These are phyloP conservation scores for Calonectria pauciramosa DNA, from an alignment of 2,329 filamentous ascomycete genomes.

Conservation along the genomic window DNA sequence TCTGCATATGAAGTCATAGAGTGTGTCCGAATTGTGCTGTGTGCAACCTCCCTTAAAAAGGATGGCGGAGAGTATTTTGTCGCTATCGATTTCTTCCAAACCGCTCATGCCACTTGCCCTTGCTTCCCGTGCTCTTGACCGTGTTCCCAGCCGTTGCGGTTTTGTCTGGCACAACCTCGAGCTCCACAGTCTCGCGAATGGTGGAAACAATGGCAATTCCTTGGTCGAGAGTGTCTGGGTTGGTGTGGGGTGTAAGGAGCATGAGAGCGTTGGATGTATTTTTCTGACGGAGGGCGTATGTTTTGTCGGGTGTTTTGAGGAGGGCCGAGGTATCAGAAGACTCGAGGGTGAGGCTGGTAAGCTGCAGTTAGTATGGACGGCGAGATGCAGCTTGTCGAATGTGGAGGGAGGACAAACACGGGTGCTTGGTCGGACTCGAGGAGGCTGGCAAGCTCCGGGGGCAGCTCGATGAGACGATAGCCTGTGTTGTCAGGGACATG, in stretches of 20 bases:
- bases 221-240: conserved; percentile 41
- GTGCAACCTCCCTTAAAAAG: not conserved
- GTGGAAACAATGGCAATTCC: conserved; percentile 66
- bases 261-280: conserved; percentile 78
- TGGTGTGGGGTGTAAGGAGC: conserved; percentile 58
- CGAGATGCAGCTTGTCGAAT: not conserved
- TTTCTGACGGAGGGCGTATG: conserved; percentile 74
- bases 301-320: conserved; percentile 64
- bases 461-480: conserved; percentile 74
- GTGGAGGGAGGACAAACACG: conserved; percentile 56
- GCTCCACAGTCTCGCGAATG: conserved; percentile 73
- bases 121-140: conserved; percentile 45
- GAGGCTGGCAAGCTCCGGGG: conserved; percentile 68
- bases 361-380: not conserved
- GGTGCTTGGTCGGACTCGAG: conserved; percentile 68
- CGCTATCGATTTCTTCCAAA: conserved; percentile 63
- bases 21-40: not conserved
- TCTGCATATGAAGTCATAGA: not conserved
- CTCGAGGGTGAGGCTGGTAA: conserved; percentile 61
- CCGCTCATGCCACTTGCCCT: conserved; percentile 73
- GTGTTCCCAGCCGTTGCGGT: conserved; percentile 37
- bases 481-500: conserved; percentile 63
- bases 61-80: not conserved
- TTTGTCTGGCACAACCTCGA: conserved; percentile 60
- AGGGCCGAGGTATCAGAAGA: conserved; percentile 64